Conservation (phyloP, 2,329 filamentous ascomycete species). For the Ophiostoma pallidulum region DNA sequence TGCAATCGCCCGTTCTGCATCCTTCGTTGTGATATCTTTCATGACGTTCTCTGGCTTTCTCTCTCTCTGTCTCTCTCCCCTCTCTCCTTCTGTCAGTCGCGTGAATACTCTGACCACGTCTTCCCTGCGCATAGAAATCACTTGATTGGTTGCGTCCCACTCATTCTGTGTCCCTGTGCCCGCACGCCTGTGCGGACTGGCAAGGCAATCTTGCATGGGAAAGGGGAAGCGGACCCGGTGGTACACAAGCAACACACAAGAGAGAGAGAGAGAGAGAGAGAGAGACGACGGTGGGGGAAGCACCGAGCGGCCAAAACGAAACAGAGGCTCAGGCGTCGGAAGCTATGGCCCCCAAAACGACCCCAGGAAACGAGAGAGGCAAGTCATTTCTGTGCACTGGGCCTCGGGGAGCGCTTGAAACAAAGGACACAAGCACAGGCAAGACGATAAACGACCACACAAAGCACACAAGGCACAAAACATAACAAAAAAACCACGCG, state of each 20-base stretch:
- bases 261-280: not conserved
- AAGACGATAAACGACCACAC: no score
- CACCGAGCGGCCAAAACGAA: not conserved
- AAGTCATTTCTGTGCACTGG: no score
- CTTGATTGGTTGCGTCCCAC: not conserved
- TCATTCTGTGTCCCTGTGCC: not conserved
- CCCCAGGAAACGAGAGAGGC: not conserved
- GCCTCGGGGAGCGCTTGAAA: no score
- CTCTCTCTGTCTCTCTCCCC: not conserved
- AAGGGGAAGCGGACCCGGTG: not conserved
- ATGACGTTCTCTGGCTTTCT: not conserved
- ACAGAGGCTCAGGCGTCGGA: not conserved
- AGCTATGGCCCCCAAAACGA: not conserved
- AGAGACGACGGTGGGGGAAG: not conserved
- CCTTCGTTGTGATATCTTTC: not conserved
- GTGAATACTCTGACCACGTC: no score
- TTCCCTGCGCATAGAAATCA: not conserved
- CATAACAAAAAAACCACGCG: not conserved
- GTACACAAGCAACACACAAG: not conserved
- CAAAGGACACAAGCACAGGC: no score
- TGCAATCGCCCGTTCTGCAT: not conserved
- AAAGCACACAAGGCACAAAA: no score
- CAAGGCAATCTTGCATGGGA: not conserved
- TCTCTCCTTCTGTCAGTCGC: no score
- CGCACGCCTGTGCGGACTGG: not conserved